A percentile compares a stretch with the other conserved stretches of the same genome.
These are phyloP conservation scores for Penicillium freii DNA, from an alignment of 2,329 filamentous ascomycete species.

Conservation along the genomic window DNA sequence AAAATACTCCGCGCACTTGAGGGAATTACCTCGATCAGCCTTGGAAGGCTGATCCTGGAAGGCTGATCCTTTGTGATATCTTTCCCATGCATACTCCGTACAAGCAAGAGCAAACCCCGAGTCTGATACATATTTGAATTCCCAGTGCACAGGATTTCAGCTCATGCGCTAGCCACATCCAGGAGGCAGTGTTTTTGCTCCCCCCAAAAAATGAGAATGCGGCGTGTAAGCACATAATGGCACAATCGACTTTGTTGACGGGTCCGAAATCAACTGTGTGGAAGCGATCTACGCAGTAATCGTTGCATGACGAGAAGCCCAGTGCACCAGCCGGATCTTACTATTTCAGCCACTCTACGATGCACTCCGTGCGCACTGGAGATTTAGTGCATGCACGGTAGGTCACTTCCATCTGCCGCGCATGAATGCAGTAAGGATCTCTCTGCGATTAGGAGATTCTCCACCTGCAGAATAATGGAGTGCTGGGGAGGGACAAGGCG, in stretches of 20 bases:
- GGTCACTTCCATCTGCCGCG: slow-evolving; percentile 22
- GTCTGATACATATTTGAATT: neutral
- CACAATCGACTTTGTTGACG: slow-evolving; percentile 18
- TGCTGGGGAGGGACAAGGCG: neutral
- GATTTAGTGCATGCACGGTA: slow-evolving; percentile 27
- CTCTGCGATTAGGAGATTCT: slow-evolving; percentile 3
- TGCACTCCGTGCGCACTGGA: slow-evolving; percentile 21
- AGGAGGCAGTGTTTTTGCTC: neutral
- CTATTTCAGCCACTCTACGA: slow-evolving; percentile 26
- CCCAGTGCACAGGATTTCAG: neutral
- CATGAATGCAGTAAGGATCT: slow-evolving; percentile 17
- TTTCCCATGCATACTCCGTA: slow-evolving; percentile 3
- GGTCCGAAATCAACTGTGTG: slow-evolving; percentile 16
- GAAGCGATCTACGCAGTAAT: slow-evolving; percentile 23
- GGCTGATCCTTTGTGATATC: neutral
- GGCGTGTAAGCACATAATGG: slow-evolving; percentile 1
- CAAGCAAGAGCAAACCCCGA: slow-evolving; percentile 8
- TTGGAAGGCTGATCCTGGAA: neutral
- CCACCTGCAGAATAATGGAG: slow-evolving; percentile 13
- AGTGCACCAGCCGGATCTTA: slow-evolving; percentile 19
- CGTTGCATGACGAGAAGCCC: slow-evolving; percentile 14
- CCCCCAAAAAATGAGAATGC: neutral
- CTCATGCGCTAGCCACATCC: slow-evolving; percentile 4
- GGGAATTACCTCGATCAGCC: neutral
- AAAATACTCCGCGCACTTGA: neutral